Conservation (phyloP, 352 stramenopile species). For the Pythium rhizo-oryzae region DNA sequence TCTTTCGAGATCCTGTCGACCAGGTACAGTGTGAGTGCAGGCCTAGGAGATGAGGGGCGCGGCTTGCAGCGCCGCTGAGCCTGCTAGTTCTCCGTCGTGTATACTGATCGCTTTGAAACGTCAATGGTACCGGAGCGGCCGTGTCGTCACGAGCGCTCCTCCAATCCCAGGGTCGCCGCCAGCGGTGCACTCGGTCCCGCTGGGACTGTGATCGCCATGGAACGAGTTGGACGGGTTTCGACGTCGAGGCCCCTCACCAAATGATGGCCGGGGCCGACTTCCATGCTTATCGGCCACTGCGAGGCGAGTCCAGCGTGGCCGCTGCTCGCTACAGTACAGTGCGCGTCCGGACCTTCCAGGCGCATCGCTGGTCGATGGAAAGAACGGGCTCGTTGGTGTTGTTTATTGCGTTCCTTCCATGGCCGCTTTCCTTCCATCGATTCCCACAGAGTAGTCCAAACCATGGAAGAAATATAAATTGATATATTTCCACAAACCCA, state of each 20-base stretch:
- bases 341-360: background rate
- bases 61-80: too few species aligned
- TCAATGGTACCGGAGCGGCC: background rate
- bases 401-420: background rate
- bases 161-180: too few species aligned
- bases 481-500: background rate
- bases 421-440: slow-evolving; percentile 4
- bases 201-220: background rate
- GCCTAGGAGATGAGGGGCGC: background rate
- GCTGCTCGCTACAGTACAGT: too few species aligned
- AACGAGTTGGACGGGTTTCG: background rate
- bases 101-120: background rate
- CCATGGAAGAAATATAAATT: slow-evolving; percentile 4
- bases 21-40: background rate
- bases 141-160: background rate
- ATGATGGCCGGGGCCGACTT: background rate
- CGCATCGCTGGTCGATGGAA: slow-evolving; percentile 1
- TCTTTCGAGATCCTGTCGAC: slow-evolving; percentile 1
- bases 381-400: background rate
- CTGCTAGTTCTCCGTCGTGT: background rate
- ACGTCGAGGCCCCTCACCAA: background rate
- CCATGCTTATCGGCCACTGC: background rate
- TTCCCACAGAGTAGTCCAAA: background rate
- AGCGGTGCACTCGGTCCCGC: too few species aligned
- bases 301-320: background rate